A percentile compares a stretch with the other conserved stretches of the same genome.
Conservation (phyloP, 129 eudicot species). For the Pulicaria dysenterica region DNA sequence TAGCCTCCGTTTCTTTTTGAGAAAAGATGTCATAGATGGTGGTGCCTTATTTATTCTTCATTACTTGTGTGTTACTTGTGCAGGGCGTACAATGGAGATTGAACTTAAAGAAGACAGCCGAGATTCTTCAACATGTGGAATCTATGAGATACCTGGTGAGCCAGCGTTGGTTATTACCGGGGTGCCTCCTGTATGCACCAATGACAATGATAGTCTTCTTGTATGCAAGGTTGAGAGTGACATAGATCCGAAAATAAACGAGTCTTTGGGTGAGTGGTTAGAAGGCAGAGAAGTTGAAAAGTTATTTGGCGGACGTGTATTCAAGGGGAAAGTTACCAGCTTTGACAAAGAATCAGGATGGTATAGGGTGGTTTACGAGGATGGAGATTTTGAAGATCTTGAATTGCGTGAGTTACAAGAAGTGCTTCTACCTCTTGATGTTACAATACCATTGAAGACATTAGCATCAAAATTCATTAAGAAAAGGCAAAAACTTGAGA, state of each 20-base stretch:
- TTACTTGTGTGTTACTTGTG: background rate
- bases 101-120: slow-evolving; percentile 36
- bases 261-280: slow-evolving; percentile 66
- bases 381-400: slow-evolving; percentile 90
- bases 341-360: slow-evolving; percentile 75
- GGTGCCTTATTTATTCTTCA: background rate
- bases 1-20: too few species aligned
- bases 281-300: slow-evolving; percentile 76
- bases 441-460: slow-evolving; percentile 67
- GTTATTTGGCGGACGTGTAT: slow-evolving; percentile 44
- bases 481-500: slow-evolving; percentile 50
- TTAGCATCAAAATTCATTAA: slow-evolving; percentile 59
- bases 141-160: slow-evolving; percentile 69
- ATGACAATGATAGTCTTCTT: slow-evolving; percentile 27
- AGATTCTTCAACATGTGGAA: slow-evolving; percentile 39
- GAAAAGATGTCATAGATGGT: background rate
- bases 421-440: slow-evolving; percentile 66
- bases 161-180: slow-evolving; percentile 67
- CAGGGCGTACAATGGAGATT: slow-evolving; percentile 38
- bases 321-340: slow-evolving; percentile 53
- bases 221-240: slow-evolving; percentile 27
- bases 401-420: slow-evolving; percentile 75
- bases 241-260: slow-evolving; percentile 25
- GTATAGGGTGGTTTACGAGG: slow-evolving; percentile 79
- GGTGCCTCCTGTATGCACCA: slow-evolving; percentile 52